A percentile compares a stretch with the other conserved stretches of the same genome.
phyloP scores from a whole-genome alignment of 352 stramenopile genomes.

The Globisporangium viniferum region DNA sequence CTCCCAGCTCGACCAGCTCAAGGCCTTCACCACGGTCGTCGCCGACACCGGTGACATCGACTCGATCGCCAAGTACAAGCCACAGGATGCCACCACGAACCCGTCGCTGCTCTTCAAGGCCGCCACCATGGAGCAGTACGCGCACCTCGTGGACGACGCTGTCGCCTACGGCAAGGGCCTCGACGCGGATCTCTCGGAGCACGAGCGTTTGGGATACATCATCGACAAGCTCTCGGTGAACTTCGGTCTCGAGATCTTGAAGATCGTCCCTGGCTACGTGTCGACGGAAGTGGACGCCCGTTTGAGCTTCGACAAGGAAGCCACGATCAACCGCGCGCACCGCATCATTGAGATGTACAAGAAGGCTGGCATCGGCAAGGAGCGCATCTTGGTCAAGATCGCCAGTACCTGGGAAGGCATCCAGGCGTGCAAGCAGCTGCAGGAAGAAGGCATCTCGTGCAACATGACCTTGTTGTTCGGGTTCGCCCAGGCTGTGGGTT shows the following conservation, averaged over 20 bases:
- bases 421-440: constrained; percentile 93
- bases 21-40: constrained; percentile 97
- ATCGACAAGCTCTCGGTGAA: constrained; percentile 99
- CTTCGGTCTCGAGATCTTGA: constrained; percentile 96
- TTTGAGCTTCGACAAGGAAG: constrained; percentile 95
- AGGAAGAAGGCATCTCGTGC: constrained; percentile 97
- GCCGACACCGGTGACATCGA: constrained; percentile 96
- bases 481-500: constrained; percentile 94
- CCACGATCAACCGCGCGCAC: constrained; percentile 89
- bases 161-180: constrained; percentile 90
- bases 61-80: constrained; percentile 90
- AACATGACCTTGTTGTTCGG: constrained; percentile 99
- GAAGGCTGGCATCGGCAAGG: constrained; percentile 92
- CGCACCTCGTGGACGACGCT: constrained; percentile 94
- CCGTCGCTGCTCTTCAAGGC: constrained; percentile 99
- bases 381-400: constrained; percentile 98
- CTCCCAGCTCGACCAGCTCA: constrained; percentile 93
- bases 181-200: constrained; percentile 59
- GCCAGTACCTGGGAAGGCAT: constrained; percentile 98
- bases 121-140: constrained; percentile 94
- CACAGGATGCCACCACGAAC: constrained; percentile 99
- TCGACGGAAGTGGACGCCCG: constrained; percentile 98
- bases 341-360: constrained; percentile 98
- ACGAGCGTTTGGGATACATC: constrained; percentile 87
- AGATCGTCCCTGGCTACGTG: constrained; percentile 96